phyloP scores from a whole-genome alignment of 495 filamentous ascomycete species.

The Pseudomonodictys pantanalensis region DNA sequence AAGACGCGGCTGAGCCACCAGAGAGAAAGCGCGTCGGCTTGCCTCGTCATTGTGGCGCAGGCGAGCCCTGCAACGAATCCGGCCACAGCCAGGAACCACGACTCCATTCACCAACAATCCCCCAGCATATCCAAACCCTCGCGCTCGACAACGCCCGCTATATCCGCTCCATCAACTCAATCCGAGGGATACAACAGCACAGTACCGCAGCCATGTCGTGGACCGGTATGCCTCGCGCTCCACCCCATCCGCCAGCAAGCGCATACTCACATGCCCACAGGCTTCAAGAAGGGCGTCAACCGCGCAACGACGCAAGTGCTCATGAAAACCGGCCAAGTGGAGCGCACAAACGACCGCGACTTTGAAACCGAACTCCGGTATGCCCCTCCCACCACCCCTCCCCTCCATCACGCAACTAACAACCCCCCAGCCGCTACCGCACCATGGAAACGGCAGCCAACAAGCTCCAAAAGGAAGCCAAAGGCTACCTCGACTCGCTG shows the following conservation, averaged over 20 bases:
- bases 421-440: constrained; percentile 68
- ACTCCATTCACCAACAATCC: constrained; percentile 1
- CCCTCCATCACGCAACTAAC: neutral
- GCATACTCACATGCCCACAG: constrained; percentile 44
- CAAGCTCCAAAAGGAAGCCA: constrained; percentile 93
- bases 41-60: constrained; percentile 15
- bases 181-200: neutral
- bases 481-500: constrained; percentile 92
- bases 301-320: constrained; percentile 98
- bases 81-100: neutral
- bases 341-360: constrained; percentile 95
- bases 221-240: constrained; percentile 47
- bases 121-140: neutral
- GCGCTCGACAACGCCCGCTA: neutral
- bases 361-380: constrained; percentile 97
- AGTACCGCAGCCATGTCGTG: constrained; percentile 54
- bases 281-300: constrained; percentile 99
- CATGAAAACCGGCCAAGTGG: constrained; percentile 99
- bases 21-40: neutral
- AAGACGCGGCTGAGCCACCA: constrained; percentile 7
- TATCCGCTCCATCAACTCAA: neutral
- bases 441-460: constrained; percentile 93
- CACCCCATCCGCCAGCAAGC: constrained; percentile 6
- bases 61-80: neutral
- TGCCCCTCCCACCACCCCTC: constrained; percentile 14